Percentiles rank a stretch among this genome's conserved stretches.
Conservation (phyloP, 768 basidiomycete genomes). For the Pleurotus tuoliensis region DNA sequence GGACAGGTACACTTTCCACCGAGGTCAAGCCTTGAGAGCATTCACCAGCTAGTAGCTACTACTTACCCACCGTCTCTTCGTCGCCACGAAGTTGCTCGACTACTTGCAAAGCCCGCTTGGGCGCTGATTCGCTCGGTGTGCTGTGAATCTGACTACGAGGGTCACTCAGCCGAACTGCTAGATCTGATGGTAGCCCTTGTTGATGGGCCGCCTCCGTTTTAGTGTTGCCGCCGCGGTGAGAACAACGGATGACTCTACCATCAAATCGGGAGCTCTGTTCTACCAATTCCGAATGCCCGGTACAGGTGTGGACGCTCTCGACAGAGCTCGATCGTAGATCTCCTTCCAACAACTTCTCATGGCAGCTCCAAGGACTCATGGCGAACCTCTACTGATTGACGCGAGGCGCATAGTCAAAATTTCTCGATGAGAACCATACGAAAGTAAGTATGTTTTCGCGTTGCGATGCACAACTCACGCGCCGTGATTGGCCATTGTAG, state of each 20-base stretch:
- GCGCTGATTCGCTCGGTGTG: too few relatives aligned
- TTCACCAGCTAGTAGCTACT: too few relatives aligned
- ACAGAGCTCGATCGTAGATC: neutral
- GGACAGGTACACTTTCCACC: too few relatives aligned
- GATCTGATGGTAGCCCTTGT: neutral
- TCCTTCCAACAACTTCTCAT: neutral
- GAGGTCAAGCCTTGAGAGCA: too few relatives aligned
- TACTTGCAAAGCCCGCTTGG: too few relatives aligned
- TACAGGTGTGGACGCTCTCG: neutral
- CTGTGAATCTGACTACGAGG: too few relatives aligned
- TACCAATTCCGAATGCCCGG: neutral
- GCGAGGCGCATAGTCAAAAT: neutral
- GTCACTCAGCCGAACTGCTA: neutral
- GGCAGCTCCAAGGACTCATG: neutral
- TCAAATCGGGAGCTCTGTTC: neutral
- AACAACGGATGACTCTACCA: neutral
- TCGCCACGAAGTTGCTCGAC: too few relatives aligned
- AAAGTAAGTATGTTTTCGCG: neutral
- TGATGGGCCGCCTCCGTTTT: neutral
- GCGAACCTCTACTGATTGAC: neutral
- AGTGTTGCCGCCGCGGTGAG: neutral
- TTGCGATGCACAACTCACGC: neutral
- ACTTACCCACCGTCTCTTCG: too few relatives aligned
- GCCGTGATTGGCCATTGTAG: neutral
- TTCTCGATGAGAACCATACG: neutral